phyloP scores from a whole-genome alignment of 345 rosid genomes.

The Populus tremula region DNA sequence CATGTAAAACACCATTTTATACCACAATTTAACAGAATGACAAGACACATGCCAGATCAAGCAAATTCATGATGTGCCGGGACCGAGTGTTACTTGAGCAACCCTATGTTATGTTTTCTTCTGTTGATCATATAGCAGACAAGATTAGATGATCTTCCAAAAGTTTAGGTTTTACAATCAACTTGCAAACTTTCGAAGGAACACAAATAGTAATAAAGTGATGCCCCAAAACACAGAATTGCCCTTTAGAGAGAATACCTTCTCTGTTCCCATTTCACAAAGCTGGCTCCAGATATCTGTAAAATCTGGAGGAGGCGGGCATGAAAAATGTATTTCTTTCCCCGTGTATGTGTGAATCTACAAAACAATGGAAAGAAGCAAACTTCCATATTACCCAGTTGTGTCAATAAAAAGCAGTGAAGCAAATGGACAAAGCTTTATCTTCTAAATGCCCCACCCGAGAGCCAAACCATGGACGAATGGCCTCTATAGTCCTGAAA shows the following conservation, averaged over 20 bases:
- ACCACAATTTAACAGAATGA: neutral
- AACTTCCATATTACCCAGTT: neutral
- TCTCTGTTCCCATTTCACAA: conserved; percentile 54
- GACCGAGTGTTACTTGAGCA: neutral
- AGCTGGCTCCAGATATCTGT: conserved; percentile 49
- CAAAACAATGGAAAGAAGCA: conserved; percentile 12
- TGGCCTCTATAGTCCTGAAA: conserved; percentile 78
- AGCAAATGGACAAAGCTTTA: conserved; percentile 12
- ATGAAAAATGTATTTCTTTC: conserved; percentile 52
- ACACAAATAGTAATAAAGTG: neutral
- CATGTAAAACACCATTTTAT: neutral
- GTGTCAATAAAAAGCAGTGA: neutral
- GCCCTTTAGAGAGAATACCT: conserved; percentile 29
- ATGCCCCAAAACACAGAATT: neutral
- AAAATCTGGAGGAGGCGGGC: conserved; percentile 84
- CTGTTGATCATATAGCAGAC: neutral
- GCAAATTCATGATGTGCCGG: neutral
- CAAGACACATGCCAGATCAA: too few relatives aligned
- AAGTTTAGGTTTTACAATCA: neutral
- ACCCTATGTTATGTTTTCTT: neutral
- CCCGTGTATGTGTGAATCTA: conserved; percentile 70
- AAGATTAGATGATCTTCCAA: neutral
- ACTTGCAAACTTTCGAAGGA: neutral
- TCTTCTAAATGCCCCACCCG: conserved; percentile 47
- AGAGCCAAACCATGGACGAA: conserved; percentile 86